phyloP scores from a whole-genome alignment of 768 basidiomycete species.

The Phaffia australis region DNA sequence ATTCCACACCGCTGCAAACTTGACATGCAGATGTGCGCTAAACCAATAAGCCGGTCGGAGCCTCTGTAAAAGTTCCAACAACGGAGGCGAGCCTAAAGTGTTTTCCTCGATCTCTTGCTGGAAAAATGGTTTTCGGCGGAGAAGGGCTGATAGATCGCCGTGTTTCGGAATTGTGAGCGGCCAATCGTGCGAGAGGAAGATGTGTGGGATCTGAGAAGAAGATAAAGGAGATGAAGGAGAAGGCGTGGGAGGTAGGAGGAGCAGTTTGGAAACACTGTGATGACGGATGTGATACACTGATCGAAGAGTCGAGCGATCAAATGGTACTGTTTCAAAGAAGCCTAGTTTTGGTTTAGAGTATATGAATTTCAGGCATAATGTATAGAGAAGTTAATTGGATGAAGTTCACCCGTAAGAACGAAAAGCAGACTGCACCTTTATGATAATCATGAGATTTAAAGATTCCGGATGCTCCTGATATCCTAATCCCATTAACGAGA shows the following conservation, averaged over 20 bases:
- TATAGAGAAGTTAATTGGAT: neutral
- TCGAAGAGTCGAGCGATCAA: conserved; percentile 56
- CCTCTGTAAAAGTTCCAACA: conserved; percentile 61
- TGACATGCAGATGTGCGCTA: conserved; percentile 76
- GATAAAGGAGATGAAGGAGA: conserved; percentile 19
- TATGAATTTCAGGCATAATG: neutral
- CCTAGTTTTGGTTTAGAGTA: conserved; percentile 38
- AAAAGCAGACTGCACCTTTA: conserved; percentile 41
- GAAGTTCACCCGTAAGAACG: neutral
- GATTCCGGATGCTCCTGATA: conserved; percentile 86
- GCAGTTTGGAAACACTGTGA: conserved; percentile 63
- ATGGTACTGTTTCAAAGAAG: conserved; percentile 72
- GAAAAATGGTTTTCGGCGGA: conserved; percentile 70
- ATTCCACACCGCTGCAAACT: conserved; percentile 56
- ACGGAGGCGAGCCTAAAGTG: conserved; percentile 71
- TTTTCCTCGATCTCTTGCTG: conserved; percentile 56
- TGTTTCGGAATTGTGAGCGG: conserved; percentile 58
- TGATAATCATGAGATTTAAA: conserved; percentile 67
- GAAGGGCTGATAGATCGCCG: conserved; percentile 55
- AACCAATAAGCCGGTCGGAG: conserved; percentile 84
- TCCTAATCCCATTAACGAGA: conserved; percentile 71
- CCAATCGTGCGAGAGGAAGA: conserved; percentile 97
- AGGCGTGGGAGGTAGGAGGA: conserved; percentile 20
- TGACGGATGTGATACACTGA: conserved; percentile 87
- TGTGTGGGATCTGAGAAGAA: conserved; percentile 27